Percentiles rank a stretch among this genome's conserved stretches.
These are phyloP conservation scores for grape (Vitis vinifera) DNA, from an alignment of 164 flowering plant species.

Conservation along the genomic window ASM3070453v1 NC_081823.1:24462501-24463000, in stretches of 20 bases:
- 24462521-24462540: constrained; percentile 12
- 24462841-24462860: constrained; percentile 20
- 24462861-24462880: constrained; percentile 27
- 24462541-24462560: constrained; percentile 6
- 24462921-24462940: constrained; percentile 22
- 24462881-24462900: constrained; percentile 39
- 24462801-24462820: constrained; percentile 20
- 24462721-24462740: no score
- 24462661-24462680: constrained; percentile 13
- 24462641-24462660: constrained; percentile 26
- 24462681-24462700: constrained; percentile 1
- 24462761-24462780: no score
- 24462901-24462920: constrained; percentile 16
- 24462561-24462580: no score
- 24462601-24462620: no score
- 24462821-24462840: constrained; percentile 28
- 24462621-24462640: constrained; percentile 6
- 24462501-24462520: constrained; percentile 10
- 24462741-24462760: no score
- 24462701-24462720: not conserved
- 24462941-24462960: constrained; percentile 7
- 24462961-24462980: no score
- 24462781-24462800: not conserved
- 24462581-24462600: no score
- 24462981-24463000: no score